phyloP scores from a whole-genome alignment of 441 rosid genomes.

The Biscutella laevigata region DNA sequence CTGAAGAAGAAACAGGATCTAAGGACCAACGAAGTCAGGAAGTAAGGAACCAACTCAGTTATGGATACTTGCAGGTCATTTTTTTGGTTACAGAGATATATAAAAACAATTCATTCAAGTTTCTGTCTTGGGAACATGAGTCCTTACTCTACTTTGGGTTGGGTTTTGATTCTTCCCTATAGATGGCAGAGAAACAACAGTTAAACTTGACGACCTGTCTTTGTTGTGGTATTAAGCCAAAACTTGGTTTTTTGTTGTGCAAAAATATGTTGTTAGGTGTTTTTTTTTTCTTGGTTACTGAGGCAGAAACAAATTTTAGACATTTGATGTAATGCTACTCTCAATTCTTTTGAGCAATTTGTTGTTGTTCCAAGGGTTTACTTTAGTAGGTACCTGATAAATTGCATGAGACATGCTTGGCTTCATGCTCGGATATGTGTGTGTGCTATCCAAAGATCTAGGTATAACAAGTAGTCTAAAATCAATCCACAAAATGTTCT shows the following conservation, averaged over 20 bases:
- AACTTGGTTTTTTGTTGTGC: slow-evolving; percentile 12
- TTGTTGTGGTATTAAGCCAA: slow-evolving; percentile 2
- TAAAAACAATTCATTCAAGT: slow-evolving; percentile 16
- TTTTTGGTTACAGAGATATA: slow-evolving; percentile 2
- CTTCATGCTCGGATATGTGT: no score
- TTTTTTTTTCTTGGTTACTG: slow-evolving; percentile 7
- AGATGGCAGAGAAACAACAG: slow-evolving; percentile 9
- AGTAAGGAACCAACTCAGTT: slow-evolving; percentile 11
- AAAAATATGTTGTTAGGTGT: slow-evolving; percentile 11
- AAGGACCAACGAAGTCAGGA: slow-evolving; percentile 8
- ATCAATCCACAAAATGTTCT: no score
- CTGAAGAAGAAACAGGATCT: neutral
- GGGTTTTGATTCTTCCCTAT: slow-evolving; percentile 12
- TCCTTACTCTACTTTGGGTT: slow-evolving; percentile 14
- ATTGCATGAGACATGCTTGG: no score
- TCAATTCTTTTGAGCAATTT: slow-evolving; percentile 14
- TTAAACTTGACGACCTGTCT: neutral
- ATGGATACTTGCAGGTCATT: neutral
- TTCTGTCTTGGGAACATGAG: slow-evolving; percentile 19
- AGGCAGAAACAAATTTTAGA: neutral
- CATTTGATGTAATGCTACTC: slow-evolving; percentile 10
- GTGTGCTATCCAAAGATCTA: no score
- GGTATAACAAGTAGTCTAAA: no score
- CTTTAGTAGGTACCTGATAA: no score
- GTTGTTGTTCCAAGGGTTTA: no score